These are phyloP conservation scores for Colletotrichum godetiae DNA, from an alignment of 2,329 filamentous ascomycete genomes.

Conservation along the genomic window DNA sequence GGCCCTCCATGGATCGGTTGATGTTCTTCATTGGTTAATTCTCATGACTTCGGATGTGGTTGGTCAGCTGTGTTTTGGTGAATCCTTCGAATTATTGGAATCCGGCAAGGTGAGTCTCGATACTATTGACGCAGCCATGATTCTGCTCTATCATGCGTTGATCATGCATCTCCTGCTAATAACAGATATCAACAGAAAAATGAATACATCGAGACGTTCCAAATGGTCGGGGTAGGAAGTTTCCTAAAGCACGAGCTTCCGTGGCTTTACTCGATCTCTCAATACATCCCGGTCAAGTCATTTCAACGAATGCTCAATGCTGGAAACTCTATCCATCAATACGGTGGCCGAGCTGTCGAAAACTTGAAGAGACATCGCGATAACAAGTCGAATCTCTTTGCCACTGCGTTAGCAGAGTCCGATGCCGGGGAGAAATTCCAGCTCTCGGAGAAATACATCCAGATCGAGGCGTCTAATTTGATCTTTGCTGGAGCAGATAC, in stretches of 20 bases:
- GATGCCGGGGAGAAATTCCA: slow-evolving; percentile 7
- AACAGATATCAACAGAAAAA: neutral
- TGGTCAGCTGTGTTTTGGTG: slow-evolving; percentile 64
- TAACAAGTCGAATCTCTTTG: slow-evolving; percentile 18
- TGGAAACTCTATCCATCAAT: neutral
- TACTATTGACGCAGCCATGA: neutral
- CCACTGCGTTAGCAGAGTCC: slow-evolving; percentile 3
- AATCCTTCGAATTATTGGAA: slow-evolving; percentile 66
- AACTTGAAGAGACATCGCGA: neutral
- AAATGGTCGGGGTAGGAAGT: neutral
- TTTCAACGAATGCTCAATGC: neutral
- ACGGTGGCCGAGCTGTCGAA: slow-evolving; percentile 9
- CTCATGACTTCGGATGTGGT: slow-evolving; percentile 67
- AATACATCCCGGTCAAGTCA: neutral
- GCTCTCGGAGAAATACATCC: slow-evolving; percentile 46
- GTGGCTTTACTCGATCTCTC: neutral
- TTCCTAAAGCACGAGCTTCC: neutral
- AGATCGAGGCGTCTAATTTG: slow-evolving; percentile 52
- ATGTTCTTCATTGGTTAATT: slow-evolving; percentile 65
- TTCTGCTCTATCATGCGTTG: neutral
- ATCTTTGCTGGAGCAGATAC: slow-evolving; percentile 65
- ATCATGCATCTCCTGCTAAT: neutral
- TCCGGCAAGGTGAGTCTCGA: slow-evolving; percentile 53
- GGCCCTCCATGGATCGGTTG: slow-evolving; percentile 48
- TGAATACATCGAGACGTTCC: neutral